A percentile compares a stretch with the other conserved stretches of the same genome.
Conservation (phyloP, 2,329 filamentous ascomycete genomes). For the Penicillium sp. region DNA sequence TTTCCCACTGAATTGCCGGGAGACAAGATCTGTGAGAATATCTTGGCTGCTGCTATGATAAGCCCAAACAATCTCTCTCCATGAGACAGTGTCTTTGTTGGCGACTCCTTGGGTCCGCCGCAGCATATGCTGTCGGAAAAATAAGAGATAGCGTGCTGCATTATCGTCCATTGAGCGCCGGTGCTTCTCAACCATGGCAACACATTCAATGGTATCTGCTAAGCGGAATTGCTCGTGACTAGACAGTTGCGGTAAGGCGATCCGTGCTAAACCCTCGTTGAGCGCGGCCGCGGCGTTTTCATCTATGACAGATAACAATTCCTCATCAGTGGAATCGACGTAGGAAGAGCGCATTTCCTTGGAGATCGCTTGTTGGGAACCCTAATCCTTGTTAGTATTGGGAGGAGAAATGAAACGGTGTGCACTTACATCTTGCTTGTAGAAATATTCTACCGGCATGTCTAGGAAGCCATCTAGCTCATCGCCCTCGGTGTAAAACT, state of each 20-base stretch:
- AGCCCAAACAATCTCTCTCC: slow-evolving; percentile 51
- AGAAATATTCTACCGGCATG: slow-evolving; percentile 50
- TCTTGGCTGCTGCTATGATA: slow-evolving; percentile 65
- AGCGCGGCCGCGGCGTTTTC: slow-evolving; percentile 68
- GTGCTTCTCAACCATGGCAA: slow-evolving; percentile 79
- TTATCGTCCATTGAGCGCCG: slow-evolving; percentile 87
- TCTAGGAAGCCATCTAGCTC: slow-evolving; percentile 74
- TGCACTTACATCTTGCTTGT: slow-evolving; percentile 42
- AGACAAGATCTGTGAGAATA: slow-evolving; percentile 79
- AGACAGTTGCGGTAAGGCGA: slow-evolving; percentile 75
- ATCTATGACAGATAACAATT: slow-evolving; percentile 61
- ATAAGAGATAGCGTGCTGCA: slow-evolving; percentile 80
- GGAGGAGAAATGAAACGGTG: slow-evolving; percentile 10
- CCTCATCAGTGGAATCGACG: slow-evolving; percentile 51
- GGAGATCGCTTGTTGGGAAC: slow-evolving; percentile 40
- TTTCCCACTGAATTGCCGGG: slow-evolving; percentile 71
- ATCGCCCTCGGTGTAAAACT: slow-evolving; percentile 80
- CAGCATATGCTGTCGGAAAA: slow-evolving; percentile 77
- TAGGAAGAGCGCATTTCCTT: slow-evolving; percentile 54
- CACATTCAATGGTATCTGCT: slow-evolving; percentile 79
- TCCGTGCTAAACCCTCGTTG: slow-evolving; percentile 70
- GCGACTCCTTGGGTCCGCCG: slow-evolving; percentile 62
- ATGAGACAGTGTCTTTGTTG: slow-evolving; percentile 58
- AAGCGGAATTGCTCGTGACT: slow-evolving; percentile 83
- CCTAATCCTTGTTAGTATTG: slow-evolving; percentile 28